Evolutionary conservation across 225 moss, liverwort and hornwort genomes (phyloP).

Genomic region (Sphagnum tenellum): DNA sequence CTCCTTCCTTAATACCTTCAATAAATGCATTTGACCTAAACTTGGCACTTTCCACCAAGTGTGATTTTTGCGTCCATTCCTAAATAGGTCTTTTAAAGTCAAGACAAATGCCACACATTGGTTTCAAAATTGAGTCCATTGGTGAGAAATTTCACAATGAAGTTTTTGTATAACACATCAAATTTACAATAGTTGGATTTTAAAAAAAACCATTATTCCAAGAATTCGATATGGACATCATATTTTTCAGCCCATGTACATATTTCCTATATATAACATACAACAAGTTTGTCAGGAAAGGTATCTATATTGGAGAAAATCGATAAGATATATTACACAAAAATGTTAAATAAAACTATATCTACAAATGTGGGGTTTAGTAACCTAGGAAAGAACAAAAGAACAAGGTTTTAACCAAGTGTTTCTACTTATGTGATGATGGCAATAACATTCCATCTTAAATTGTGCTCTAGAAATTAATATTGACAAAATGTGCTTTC

Average conservation of each 20-base stretch:
- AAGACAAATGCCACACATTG: slow-evolving; percentile 35
- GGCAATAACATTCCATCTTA: slow-evolving; percentile 62
- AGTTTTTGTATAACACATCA: slow-evolving; percentile 49
- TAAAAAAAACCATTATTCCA: slow-evolving; percentile 57
- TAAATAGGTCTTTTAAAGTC: slow-evolving; percentile 31
- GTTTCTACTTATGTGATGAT: slow-evolving; percentile 91
- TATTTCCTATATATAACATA: slow-evolving; percentile 59
- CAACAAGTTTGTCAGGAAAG: slow-evolving; percentile 62
- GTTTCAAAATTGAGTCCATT: slow-evolving; percentile 47
- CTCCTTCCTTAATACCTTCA: slow-evolving; percentile 3
- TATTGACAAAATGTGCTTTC: slow-evolving; percentile 37
- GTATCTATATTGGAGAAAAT: slow-evolving; percentile 49
- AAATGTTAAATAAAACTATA: slow-evolving; percentile 49
- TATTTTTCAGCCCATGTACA: slow-evolving; percentile 64
- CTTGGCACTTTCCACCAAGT: not conserved
- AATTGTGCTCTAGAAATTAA: slow-evolving; percentile 56
- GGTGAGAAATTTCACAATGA: slow-evolving; percentile 46
- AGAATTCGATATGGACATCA: slow-evolving; percentile 37
- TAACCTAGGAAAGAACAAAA: slow-evolving; percentile 60
- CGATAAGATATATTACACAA: slow-evolving; percentile 65
- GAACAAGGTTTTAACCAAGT: slow-evolving; percentile 78
- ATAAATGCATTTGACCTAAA: not conserved
- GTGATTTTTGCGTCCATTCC: slow-evolving; percentile 4
- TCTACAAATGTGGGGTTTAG: slow-evolving; percentile 43
- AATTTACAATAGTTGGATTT: slow-evolving; percentile 65